A percentile compares a stretch with the other conserved stretches of the same genome.
Conservation (phyloP, 345 rosid species). For the Toxicodendron radicans region DNA sequence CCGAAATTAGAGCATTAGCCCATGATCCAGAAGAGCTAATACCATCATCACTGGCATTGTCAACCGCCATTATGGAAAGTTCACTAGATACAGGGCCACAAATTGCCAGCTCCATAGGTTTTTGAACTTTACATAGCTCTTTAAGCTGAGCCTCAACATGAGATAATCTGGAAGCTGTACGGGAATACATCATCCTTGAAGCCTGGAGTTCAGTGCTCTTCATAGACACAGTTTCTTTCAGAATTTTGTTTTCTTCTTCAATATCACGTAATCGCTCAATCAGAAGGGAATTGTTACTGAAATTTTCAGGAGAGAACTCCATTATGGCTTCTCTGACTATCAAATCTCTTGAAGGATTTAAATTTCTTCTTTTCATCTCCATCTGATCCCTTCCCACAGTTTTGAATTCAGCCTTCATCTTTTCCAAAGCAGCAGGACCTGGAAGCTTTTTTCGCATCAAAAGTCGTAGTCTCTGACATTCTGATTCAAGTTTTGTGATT, state of each 20-base stretch:
- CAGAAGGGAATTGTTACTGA: constrained; percentile 39
- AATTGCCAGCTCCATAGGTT: constrained; percentile 33
- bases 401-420: constrained; percentile 52
- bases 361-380: constrained; percentile 42
- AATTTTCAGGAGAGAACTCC: constrained; percentile 38
- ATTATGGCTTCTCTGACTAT: constrained; percentile 38
- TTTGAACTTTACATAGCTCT: constrained; percentile 31
- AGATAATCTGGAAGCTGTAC: constrained; percentile 50
- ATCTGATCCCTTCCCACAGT: constrained; percentile 37
- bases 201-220: constrained; percentile 57
- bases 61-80: constrained; percentile 29
- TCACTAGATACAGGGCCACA: constrained; percentile 31
- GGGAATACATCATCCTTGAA: constrained; percentile 51
- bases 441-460: constrained; percentile 62
- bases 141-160: constrained; percentile 39
- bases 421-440: constrained; percentile 45
- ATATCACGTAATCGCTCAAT: constrained; percentile 53
- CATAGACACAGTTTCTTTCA: constrained; percentile 56
- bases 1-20: constrained; percentile 56
- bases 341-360: constrained; percentile 47
- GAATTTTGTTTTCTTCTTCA: constrained; percentile 75
- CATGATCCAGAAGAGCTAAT: constrained; percentile 64
- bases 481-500: constrained; percentile 71
- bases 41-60: constrained; percentile 44
- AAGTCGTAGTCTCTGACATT: constrained; percentile 70